These are phyloP conservation scores for Mortierella sp. DNA, from an alignment of 371 early-diverging fungal species.

Conservation along the genomic window DNA sequence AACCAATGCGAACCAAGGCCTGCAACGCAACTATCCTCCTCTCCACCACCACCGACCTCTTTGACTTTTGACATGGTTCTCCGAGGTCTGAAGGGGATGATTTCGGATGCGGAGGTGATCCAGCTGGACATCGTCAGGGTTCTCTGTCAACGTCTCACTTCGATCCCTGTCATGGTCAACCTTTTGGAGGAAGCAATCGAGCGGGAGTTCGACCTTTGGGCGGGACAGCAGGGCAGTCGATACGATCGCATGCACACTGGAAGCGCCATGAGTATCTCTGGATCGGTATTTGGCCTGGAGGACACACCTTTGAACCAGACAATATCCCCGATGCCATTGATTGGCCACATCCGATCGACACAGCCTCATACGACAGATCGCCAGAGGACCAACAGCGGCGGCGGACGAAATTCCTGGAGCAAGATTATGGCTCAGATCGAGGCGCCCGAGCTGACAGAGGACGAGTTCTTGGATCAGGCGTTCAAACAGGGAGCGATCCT, in stretches of 20 bases:
- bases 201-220: conserved; percentile 48
- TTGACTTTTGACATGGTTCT: conserved; percentile 28
- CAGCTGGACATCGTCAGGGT: conserved; percentile 42
- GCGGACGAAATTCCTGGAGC: conserved; percentile 43
- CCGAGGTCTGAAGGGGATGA: conserved; percentile 31
- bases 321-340: conserved; percentile 17
- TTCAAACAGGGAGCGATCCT: conserved; percentile 44
- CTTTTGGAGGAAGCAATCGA: conserved; percentile 52
- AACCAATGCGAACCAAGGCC: conserved; percentile 33
- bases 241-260: not conserved
- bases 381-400: not conserved
- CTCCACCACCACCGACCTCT: not conserved
- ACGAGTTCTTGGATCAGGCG: conserved; percentile 41
- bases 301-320: conserved; percentile 22
- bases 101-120: conserved; percentile 30
- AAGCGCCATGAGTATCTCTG: not conserved
- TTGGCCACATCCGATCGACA: conserved; percentile 7
- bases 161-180: conserved; percentile 39
- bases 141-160: conserved; percentile 37
- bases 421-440: conserved; percentile 32
- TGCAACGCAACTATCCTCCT: not conserved
- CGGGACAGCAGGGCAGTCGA: conserved; percentile 24
- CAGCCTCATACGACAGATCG: conserved; percentile 2
- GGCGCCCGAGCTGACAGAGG: conserved; percentile 43
- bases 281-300: conserved; percentile 38